Base-by-base conservation (phyloP, 2,329 filamentous ascomycete genomes). In the Penicillium sp. region DNA sequence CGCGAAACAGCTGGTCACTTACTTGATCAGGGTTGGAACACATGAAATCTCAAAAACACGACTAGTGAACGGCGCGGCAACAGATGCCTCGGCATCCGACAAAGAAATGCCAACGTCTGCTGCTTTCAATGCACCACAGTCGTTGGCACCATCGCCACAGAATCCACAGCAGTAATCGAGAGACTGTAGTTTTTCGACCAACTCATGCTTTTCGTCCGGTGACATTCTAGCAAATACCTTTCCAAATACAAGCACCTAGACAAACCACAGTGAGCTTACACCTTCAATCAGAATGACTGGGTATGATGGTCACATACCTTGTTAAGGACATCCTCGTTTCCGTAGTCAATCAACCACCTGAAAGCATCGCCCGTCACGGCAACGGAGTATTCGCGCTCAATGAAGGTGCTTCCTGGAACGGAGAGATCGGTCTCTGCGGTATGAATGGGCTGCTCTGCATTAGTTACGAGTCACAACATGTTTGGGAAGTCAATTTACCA, bases 151-250 rank as follows among this genome's bases (percentile, higher is more conserved):
- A 70, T 99, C 94, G 42, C 94, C 94, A 67, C 94, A 99, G 75
- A 99, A 99, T 27, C 94, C 94, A 62, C 87, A 90, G 64, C 90
- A 96, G 72, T 97, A 99, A 70, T 92, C 93, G 60, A 99, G 91
- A 64, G 89, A 93, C 71, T 99, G 95, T 3, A 99, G 81, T 72
- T 97, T 99, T 72, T 97, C 94, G 2, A 99, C 92, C 2, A 99
- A 80, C 72, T 99, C 95, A 69, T 97, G 92, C 72, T 99, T 99
- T 73, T 99, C 94, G 69, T 99, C 95, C 0, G 94, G 95, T 1
- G 93, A 97, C 94, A 99, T 99, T 63, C 94, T 88, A 4, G 94
- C 95, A 73, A 96, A 99, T 1, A 99, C 91, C 72, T 94, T 93
- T 24, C 93, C 92, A 50, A 84, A 84, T 34, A 96, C 88, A 50